Evolutionary conservation across 202 grass and related monocot species (phyloP), one percentile per base, ranked within the genome.

Genomic region (Musa balbisiana): DNA sequence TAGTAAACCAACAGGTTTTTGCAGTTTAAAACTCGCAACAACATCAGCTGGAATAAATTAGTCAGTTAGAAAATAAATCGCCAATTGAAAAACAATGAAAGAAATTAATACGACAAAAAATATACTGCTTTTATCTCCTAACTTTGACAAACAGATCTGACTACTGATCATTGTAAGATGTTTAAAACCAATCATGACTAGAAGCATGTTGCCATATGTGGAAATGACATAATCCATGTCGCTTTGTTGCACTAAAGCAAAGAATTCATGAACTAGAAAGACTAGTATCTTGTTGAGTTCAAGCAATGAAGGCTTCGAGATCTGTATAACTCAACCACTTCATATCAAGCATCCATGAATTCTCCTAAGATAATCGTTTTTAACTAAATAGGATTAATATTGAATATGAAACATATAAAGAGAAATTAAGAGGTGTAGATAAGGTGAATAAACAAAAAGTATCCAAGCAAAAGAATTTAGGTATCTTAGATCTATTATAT

Each of bases 1-100:
- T 53, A 94, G 68, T 76, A 88, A 80, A 11, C 83, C 64, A 64
- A 88, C 83, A 4, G 83, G 86, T 85, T 89, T 94, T 55, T 84
- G 79, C 78, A 99, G 78, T 80, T 82, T 92, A 76, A 99, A 99
- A 81, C 95, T 94, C 9, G 95, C 95, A 71, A 87, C 78, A 76
- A 99, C 90, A 79, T 80, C 87, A 85, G 82, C 95, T 94, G 94
- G 53, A 86, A 69, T 82, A 83, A 67, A 23, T 77, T 43, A 84
- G 17, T 51, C 20, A 22, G 53, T 70, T 74, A 64, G 20, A 84
- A 58, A 9, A 51, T 15, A 6, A 53, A 49, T 12, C 49, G 59
- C 21, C 49, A 66, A 73, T 20, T 23, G 13, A 73, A 22, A 53
- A 23, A 23, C 8, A 24, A 10, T 54, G 20, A 54, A 23, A 53